Evolutionary conservation across 192 early-diverging fungal genomes (phyloP).

Genomic region (Coemansia sp.): DNA sequence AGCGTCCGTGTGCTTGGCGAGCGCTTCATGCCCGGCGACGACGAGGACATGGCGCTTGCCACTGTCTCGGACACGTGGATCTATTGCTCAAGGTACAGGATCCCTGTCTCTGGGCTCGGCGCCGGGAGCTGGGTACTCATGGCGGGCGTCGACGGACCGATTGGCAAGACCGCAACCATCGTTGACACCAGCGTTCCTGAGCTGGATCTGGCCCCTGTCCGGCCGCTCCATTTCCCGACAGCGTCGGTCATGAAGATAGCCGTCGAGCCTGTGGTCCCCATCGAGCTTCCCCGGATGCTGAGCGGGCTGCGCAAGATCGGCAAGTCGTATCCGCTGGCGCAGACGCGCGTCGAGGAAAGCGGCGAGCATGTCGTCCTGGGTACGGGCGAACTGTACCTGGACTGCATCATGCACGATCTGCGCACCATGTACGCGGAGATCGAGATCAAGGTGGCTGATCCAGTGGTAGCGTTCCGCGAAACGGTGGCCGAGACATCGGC

Average conservation of each 20-base stretch:
- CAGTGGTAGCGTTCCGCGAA: slow-evolving; percentile 93
- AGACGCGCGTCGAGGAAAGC: slow-evolving; percentile 92
- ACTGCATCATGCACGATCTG: slow-evolving; percentile 95
- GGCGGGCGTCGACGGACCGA: slow-evolving; percentile 88
- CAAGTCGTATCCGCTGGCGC: slow-evolving; percentile 88
- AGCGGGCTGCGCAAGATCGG: slow-evolving; percentile 95
- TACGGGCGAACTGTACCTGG: slow-evolving; percentile 94
- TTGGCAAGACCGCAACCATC: slow-evolving; percentile 95
- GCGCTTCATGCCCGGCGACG: slow-evolving; percentile 84
- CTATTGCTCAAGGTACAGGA: slow-evolving; percentile 75
- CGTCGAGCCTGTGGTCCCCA: slow-evolving; percentile 96
- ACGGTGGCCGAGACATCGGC: slow-evolving; percentile 93
- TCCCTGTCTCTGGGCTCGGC: slow-evolving; percentile 73
- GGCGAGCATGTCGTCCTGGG: slow-evolving; percentile 96
- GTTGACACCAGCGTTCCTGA: slow-evolving; percentile 59
- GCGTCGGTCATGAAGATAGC: slow-evolving; percentile 91
- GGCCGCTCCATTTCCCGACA: slow-evolving; percentile 79
- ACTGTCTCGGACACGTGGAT: slow-evolving; percentile 74
- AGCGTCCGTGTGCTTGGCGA: slow-evolving; percentile 90
- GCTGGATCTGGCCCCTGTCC: slow-evolving; percentile 80
- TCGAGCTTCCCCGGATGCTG: slow-evolving; percentile 97
- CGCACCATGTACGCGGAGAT: slow-evolving; percentile 92
- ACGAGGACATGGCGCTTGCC: slow-evolving; percentile 85
- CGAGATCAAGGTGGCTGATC: slow-evolving; percentile 97
- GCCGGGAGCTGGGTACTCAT: slow-evolving; percentile 93